A percentile compares a stretch with the other conserved stretches of the same genome.
phyloP scores from a whole-genome alignment of 352 stramenopile genomes.

The Globisporangium cederbergense region DNA sequence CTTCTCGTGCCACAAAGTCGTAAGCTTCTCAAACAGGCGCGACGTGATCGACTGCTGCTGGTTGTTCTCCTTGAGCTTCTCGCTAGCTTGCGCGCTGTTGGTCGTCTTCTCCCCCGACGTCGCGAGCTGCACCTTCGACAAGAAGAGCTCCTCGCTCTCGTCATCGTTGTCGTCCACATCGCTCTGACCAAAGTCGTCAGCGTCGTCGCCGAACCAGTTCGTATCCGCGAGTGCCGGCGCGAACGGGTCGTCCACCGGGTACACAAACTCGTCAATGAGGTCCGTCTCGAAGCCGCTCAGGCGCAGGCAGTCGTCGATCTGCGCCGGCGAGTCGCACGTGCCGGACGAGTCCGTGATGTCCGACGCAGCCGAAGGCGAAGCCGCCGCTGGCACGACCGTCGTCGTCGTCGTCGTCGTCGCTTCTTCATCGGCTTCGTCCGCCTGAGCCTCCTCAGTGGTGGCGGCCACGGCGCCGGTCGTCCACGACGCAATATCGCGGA shows the following conservation, averaged over 20 bases:
- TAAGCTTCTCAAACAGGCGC: slow-evolving; percentile 75
- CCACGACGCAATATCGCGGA: slow-evolving; percentile 78
- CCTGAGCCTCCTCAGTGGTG: slow-evolving; percentile 23
- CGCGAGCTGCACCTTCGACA: slow-evolving; percentile 21
- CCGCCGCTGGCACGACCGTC: slow-evolving; percentile 20
- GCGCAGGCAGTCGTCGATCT: slow-evolving; percentile 39
- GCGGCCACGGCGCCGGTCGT: slow-evolving; percentile 37
- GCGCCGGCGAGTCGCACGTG: slow-evolving; percentile 49
- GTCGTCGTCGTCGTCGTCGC: slow-evolving; percentile 9
- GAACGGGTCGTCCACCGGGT: slow-evolving; percentile 78
- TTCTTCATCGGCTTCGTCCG: slow-evolving; percentile 29
- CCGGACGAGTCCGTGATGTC: slow-evolving; percentile 66
- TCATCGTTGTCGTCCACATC: slow-evolving; percentile 54
- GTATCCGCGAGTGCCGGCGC: slow-evolving; percentile 47
- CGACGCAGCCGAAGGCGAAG: slow-evolving; percentile 63
- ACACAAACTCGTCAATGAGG: slow-evolving; percentile 80
- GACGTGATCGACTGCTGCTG: slow-evolving; percentile 44
- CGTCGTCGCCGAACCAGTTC: slow-evolving; percentile 61
- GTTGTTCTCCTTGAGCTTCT: slow-evolving; percentile 12
- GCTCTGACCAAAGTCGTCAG: slow-evolving; percentile 54
- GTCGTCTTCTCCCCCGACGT: neutral
- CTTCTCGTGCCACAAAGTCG: slow-evolving; percentile 81
- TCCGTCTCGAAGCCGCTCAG: slow-evolving; percentile 55
- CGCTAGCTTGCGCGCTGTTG: neutral
- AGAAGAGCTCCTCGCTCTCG: slow-evolving; percentile 17